Conservation (phyloP, 2,329 filamentous ascomycete species). For the Aspergillus fructus region DNA sequence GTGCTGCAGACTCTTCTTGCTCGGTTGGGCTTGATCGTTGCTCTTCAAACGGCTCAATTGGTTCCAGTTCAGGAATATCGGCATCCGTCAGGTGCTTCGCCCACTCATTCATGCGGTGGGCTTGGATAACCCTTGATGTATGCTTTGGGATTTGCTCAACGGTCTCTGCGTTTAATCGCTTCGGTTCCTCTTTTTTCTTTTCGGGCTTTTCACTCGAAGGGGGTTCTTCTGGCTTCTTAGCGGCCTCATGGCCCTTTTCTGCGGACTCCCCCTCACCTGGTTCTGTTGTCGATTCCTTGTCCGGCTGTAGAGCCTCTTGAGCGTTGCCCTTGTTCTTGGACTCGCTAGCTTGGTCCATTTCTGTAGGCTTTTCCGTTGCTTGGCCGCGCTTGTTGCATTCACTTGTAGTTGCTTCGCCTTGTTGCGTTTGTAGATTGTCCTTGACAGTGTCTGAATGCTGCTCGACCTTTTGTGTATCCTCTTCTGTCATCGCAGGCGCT, state of each 20-base stretch:
- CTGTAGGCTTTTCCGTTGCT: background rate
- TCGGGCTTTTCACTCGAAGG: conserved; percentile 15
- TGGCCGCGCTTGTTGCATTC: background rate
- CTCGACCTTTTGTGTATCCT: background rate
- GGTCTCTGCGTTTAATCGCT: conserved; percentile 33
- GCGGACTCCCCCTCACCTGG: background rate
- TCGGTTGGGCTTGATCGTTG: conserved; percentile 31
- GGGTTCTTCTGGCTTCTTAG: background rate
- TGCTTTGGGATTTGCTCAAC: conserved; percentile 65
- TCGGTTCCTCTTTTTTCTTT: conserved; percentile 21
- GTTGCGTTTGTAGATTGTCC: background rate
- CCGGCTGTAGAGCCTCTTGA: background rate
- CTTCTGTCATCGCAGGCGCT: background rate
- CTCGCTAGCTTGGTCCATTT: background rate
- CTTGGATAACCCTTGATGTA: conserved; percentile 73
- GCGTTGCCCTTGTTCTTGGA: background rate
- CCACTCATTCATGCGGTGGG: conserved; percentile 94
- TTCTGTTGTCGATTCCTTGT: background rate
- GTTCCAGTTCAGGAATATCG: conserved; percentile 65
- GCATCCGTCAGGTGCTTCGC: conserved; percentile 82
- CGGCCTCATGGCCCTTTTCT: background rate
- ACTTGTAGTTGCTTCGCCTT: background rate
- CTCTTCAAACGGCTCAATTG: conserved; percentile 43
- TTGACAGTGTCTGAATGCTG: background rate
- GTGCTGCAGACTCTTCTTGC: conserved; percentile 55